phyloP scores from a whole-genome alignment of 169 alveolate genomes.

The Cryptosporidium tyzzeri region DNA sequence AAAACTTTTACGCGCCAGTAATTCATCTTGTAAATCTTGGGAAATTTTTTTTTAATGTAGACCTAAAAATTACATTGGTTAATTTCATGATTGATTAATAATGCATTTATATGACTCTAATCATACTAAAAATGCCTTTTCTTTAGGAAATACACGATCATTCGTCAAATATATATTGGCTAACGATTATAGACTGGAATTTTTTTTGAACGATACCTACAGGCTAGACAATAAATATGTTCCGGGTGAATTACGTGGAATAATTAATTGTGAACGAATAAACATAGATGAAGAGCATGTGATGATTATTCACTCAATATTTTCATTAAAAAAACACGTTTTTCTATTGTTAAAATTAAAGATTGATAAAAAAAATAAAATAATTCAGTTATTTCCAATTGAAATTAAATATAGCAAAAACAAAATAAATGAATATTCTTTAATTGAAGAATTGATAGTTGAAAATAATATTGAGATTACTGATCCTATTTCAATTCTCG shows the following conservation, averaged over 20 bases:
- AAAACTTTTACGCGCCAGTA: background rate
- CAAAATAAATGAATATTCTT: background rate
- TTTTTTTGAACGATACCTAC: constrained; percentile 29
- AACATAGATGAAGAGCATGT: background rate
- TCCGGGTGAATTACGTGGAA: background rate
- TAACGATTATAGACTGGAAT: constrained; percentile 27
- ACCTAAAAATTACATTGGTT: background rate
- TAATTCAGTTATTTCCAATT: constrained; percentile 11
- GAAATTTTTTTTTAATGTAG: background rate
- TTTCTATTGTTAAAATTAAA: constrained; percentile 17
- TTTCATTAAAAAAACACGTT: constrained; percentile 1
- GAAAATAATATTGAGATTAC: constrained; percentile 23
- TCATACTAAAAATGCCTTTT: constrained; percentile 1
- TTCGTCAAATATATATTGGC: background rate
- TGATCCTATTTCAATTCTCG: background rate
- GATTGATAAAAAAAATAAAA: background rate
- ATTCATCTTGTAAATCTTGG: background rate
- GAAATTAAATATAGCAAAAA: constrained; percentile 23
- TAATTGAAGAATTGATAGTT: constrained; percentile 14
- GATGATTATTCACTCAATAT: background rate
- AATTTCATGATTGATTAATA: background rate
- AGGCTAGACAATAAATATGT: background rate
- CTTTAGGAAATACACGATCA: background rate
- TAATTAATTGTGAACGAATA: background rate
- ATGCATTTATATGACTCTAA: background rate